Conservation (phyloP, 2,329 filamentous ascomycete genomes). For the Paramyrothecium roridum region DNA sequence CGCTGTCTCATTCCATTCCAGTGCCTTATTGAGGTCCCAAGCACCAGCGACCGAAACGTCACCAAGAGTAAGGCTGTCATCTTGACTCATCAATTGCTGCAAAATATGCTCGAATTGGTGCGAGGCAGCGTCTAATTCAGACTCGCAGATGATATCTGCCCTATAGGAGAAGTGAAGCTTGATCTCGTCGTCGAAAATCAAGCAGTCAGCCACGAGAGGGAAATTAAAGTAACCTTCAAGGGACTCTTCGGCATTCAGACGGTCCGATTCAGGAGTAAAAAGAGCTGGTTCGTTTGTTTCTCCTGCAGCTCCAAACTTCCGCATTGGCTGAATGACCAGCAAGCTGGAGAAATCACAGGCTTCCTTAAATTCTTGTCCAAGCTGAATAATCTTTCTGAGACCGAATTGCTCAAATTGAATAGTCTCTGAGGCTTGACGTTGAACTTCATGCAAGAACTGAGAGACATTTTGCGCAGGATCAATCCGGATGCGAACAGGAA, state of each 20-base stretch:
- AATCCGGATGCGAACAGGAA: constrained; percentile 6
- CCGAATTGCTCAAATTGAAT: constrained; percentile 15
- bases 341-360: constrained; percentile 47
- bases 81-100: neutral
- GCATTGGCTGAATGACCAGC: neutral
- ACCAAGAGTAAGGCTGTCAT: neutral
- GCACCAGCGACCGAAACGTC: neutral
- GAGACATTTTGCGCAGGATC: neutral
- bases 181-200: neutral
- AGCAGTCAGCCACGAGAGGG: neutral
- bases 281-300: too few species aligned
- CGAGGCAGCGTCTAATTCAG: neutral
- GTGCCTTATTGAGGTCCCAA: neutral
- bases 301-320: neutral
- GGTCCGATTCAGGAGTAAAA: neutral
- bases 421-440: constrained; percentile 8
- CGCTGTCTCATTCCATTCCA: neutral
- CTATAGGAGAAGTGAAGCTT: neutral
- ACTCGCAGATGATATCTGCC: neutral
- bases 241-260: neutral
- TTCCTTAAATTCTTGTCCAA: constrained; percentile 28
- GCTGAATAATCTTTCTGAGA: constrained; percentile 7
- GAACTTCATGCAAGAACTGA: constrained; percentile 5
- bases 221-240: neutral
- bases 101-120: neutral